These are phyloP conservation scores for Bretziella fagacearum DNA, from an alignment of 2,329 filamentous ascomycete species.

Conservation along the genomic window DNA sequence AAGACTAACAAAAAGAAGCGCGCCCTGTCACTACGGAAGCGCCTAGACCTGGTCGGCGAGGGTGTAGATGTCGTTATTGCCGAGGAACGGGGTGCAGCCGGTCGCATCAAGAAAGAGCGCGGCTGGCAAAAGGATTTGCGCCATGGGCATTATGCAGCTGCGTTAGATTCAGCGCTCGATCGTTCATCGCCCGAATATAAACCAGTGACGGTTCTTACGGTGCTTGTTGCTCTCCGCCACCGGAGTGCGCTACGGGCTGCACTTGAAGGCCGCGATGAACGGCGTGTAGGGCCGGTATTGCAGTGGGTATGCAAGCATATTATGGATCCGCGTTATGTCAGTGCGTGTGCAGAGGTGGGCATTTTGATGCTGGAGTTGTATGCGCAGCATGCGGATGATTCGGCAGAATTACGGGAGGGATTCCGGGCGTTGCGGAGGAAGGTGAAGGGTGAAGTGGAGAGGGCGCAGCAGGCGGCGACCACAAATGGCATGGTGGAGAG, in stretches of 20 bases:
- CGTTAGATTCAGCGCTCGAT: slow-evolving; percentile 64
- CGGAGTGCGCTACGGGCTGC: slow-evolving; percentile 70
- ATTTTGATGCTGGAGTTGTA: slow-evolving; percentile 78
- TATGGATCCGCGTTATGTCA: slow-evolving; percentile 64
- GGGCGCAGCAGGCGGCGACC: slow-evolving; percentile 65
- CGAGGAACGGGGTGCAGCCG: slow-evolving; percentile 30
- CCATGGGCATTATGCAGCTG: slow-evolving; percentile 56
- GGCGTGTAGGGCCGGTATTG: slow-evolving; percentile 64
- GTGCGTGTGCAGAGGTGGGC: slow-evolving; percentile 66
- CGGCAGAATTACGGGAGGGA: slow-evolving; percentile 51
- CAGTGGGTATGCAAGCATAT: slow-evolving; percentile 71
- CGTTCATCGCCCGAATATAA: slow-evolving; percentile 34
- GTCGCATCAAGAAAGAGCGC: slow-evolving; percentile 41
- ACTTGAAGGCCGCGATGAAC: slow-evolving; percentile 64
- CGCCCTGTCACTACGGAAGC: slow-evolving; percentile 27
- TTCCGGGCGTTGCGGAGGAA: slow-evolving; percentile 52
- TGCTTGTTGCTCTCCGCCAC: slow-evolving; percentile 72
- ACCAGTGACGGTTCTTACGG: slow-evolving; percentile 49
- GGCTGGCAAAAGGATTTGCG: slow-evolving; percentile 70
- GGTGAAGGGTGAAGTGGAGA: slow-evolving; percentile 63
- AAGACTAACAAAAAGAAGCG: slow-evolving; percentile 53
- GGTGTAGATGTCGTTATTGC: slow-evolving; percentile 80
- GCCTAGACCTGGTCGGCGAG: slow-evolving; percentile 69
- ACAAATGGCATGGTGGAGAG: slow-evolving; percentile 78
- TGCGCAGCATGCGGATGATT: slow-evolving; percentile 58